Base-by-base conservation (phyloP, 257 asterid species). In the Ballota nigra region DNA sequence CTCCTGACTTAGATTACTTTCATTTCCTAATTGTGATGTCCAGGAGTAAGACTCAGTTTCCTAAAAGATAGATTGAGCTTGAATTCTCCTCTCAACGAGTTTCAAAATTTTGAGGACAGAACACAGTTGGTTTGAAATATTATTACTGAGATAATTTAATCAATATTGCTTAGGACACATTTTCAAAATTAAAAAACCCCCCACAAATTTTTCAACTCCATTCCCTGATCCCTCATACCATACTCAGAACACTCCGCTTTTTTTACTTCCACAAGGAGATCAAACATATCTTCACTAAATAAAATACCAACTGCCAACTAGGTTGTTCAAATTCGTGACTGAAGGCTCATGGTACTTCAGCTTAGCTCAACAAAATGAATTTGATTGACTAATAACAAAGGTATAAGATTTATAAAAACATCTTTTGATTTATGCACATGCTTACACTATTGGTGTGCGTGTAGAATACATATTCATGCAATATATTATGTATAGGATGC, bases 401-500 rank as follows among this genome's bases (percentile, higher is more conserved):
- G 52, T 13, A 13, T 13, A 43, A 43, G 52, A 43, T 43, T 5
- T 12, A 43, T 43, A 43, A 13, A 13, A 43, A 13, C 52, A 43
- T 43, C 6, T 11, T 43, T 15, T 43, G 52, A 43, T 13, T 13
- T 13, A 43, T 43, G 52, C 15, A 13, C 7, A 43, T 13, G 52
- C 15, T 43, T 43, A 43, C 52, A 13, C 52, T 43, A 43, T 43
- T 13, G 19, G 19, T 4, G 13, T 43, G 52, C 15, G 52, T 43
- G 15, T 51, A 51, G 24, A 51, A 71, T 58, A 55, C 36, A 68
- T 68, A 34, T 12, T 69, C 26, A 22, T 53, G 55, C 67, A 38
- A 41, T 60, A 22, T 16, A 24, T 11, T 33, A 6, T 15, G 45
- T 60, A n/a, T 1, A 15, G 66, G 66, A 60, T 15, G 34, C 66